These are phyloP conservation scores for Candida freyschussii DNA, from an alignment of 1,139 yeast species.

Conservation along the genomic window DNA sequence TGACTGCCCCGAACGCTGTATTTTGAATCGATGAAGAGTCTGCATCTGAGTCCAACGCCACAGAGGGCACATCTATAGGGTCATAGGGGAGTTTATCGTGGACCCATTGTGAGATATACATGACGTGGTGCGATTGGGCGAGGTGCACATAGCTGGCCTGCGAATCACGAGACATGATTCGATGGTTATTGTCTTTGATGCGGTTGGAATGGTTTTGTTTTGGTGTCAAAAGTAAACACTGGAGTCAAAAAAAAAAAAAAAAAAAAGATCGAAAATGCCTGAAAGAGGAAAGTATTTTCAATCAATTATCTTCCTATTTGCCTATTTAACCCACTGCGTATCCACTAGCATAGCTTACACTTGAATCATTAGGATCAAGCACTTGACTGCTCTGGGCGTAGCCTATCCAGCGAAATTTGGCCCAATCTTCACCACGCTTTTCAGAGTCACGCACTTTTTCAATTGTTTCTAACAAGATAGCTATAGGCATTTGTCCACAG, in stretches of 20 bases:
- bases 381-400: conserved; percentile 76
- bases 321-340: conserved; percentile 44
- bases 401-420: conserved; percentile 64
- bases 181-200: too few species aligned
- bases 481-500: conserved; percentile 87
- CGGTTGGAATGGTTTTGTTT: too few species aligned
- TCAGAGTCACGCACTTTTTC: conserved; percentile 30
- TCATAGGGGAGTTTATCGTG: conserved; percentile 34
- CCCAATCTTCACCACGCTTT: conserved; percentile 20
- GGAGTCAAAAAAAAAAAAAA: too few species aligned
- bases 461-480: conserved; percentile 52
- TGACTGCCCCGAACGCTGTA: conserved; percentile 23
- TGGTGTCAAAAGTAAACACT: too few species aligned
- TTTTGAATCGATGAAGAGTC: conserved; percentile 15
- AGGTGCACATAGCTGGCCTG: conserved; percentile 31
- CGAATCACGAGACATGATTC: too few species aligned
- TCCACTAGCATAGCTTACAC: conserved; percentile 91
- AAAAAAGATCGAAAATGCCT: too few species aligned
- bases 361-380: conserved; percentile 48
- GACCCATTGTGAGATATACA: conserved; percentile 35
- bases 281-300: too few species aligned
- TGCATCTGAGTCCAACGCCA: conserved; percentile 17
- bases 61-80: conserved; percentile 30
- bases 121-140: conserved; percentile 30
- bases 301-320: too few species aligned